Percentiles rank a stretch among this genome's conserved stretches.
These are phyloP conservation scores for Acidiella bohemica DNA, from an alignment of 495 filamentous ascomycete genomes.

Conservation along the genomic window DNA sequence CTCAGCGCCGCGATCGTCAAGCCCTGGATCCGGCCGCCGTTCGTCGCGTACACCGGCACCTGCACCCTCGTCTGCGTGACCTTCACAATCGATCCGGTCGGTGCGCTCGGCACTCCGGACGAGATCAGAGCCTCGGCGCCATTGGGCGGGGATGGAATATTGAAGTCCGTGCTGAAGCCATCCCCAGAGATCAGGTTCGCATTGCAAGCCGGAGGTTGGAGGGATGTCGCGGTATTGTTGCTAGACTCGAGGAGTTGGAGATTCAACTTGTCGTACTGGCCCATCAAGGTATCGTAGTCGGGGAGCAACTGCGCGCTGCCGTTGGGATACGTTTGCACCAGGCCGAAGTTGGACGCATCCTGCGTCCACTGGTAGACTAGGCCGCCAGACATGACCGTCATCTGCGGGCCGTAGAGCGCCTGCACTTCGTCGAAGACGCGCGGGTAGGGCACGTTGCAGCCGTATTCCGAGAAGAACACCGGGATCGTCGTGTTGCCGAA, in stretches of 20 bases:
- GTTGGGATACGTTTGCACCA: constrained; percentile 56
- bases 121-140: constrained; percentile 44
- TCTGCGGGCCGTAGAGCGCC: constrained; percentile 64
- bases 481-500: constrained; percentile 65
- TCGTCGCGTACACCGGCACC: constrained; percentile 41
- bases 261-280: constrained; percentile 62
- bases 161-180: constrained; percentile 63
- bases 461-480: constrained; percentile 93
- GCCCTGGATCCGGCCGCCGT: constrained; percentile 38
- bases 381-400: constrained; percentile 77
- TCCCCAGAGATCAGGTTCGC: constrained; percentile 45
- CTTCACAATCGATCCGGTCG: constrained; percentile 43
- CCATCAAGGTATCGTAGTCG: constrained; percentile 66
- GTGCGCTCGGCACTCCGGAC: constrained; percentile 41
- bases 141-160: constrained; percentile 44
- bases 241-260: constrained; percentile 47
- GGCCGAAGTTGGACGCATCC: constrained; percentile 59
- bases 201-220: constrained; percentile 46
- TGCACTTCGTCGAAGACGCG: constrained; percentile 73
- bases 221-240: constrained; percentile 38
- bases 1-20: constrained; percentile 46
- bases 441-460: constrained; percentile 72
- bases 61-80: constrained; percentile 40
- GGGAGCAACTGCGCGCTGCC: constrained; percentile 45
- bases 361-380: constrained; percentile 79